These are phyloP conservation scores for Clavispora carvajalis DNA, from an alignment of 805 yeast genomes.

Conservation along the genomic window DNA sequence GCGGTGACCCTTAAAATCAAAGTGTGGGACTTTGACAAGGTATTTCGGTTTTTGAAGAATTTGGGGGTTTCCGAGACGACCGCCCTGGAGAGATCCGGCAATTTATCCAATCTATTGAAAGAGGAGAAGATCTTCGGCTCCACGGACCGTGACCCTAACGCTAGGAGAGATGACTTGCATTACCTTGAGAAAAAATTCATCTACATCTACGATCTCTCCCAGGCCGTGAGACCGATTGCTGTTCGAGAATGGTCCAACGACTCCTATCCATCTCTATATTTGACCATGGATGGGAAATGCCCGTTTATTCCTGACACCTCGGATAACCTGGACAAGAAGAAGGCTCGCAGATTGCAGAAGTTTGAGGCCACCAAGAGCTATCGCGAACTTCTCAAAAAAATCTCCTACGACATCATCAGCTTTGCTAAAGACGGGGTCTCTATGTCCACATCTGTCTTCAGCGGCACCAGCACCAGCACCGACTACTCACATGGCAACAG, in stretches of 20 bases:
- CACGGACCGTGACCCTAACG: slow-evolving; percentile 81
- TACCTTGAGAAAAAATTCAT: slow-evolving; percentile 70
- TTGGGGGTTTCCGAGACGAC: slow-evolving; percentile 33
- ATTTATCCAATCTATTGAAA: slow-evolving; percentile 51
- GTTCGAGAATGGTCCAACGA: slow-evolving; percentile 70
- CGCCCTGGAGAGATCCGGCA: slow-evolving; percentile 15
- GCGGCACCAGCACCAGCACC: slow-evolving; percentile 12
- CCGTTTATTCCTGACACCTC: slow-evolving; percentile 68
- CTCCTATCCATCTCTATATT: slow-evolving; percentile 50
- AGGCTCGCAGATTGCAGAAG: slow-evolving; percentile 34
- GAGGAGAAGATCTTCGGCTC: slow-evolving; percentile 87
- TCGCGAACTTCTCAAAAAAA: slow-evolving; percentile 33
- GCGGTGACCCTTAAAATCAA: slow-evolving; percentile 62
- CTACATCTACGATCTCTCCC: slow-evolving; percentile 75
- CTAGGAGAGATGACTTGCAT: slow-evolving; percentile 77
- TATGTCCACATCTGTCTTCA: not conserved
- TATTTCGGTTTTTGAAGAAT: slow-evolving; percentile 68
- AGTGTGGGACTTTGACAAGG: slow-evolving; percentile 86
- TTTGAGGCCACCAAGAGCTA: slow-evolving; percentile 39
- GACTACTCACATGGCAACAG: slow-evolving; percentile 3
- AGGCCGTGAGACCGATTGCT: slow-evolving; percentile 74
- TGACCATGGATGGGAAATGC: slow-evolving; percentile 69
- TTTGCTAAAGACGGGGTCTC: slow-evolving; percentile 20
- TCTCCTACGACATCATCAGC: slow-evolving; percentile 28
- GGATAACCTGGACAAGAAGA: slow-evolving; percentile 36